Conservation (phyloP, 225 moss, liverwort and hornwort genomes). For the Asterella californica region DNA sequence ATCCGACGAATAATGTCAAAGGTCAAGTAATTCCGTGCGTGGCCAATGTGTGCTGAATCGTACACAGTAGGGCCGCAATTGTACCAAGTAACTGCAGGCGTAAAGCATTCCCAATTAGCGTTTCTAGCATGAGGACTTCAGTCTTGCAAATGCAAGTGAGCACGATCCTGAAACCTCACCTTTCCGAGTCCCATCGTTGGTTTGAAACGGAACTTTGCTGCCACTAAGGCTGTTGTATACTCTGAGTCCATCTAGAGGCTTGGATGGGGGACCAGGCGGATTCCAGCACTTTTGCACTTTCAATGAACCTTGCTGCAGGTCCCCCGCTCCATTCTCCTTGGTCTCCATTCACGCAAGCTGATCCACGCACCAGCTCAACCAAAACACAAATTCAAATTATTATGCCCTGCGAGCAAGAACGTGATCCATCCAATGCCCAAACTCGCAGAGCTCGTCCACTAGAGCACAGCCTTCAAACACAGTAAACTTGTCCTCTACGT, state of each 20-base stretch:
- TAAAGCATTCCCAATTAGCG: constrained; percentile 11
- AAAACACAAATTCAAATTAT: not conserved
- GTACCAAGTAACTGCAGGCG: constrained; percentile 82
- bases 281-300: constrained; percentile 23
- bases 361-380: not conserved
- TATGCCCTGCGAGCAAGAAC: not conserved
- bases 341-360: constrained; percentile 6
- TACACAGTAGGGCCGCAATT: constrained; percentile 97
- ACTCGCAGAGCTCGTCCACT: not conserved
- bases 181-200: constrained; percentile 57
- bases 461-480: not conserved
- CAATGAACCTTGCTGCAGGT: constrained; percentile 9
- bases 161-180: constrained; percentile 35
- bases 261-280: constrained; percentile 12
- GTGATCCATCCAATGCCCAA: not conserved
- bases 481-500: not conserved
- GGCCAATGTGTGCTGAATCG: constrained; percentile 85
- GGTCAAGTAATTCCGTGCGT: constrained; percentile 88
- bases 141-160: not conserved
- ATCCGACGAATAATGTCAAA: constrained; percentile 93
- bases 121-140: not conserved
- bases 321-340: constrained; percentile 6
- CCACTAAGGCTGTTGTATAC: constrained; percentile 62
- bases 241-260: constrained; percentile 36
- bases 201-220: constrained; percentile 67